Conservation (phyloP, 495 filamentous ascomycete genomes). For the Xylaria grammica region DNA sequence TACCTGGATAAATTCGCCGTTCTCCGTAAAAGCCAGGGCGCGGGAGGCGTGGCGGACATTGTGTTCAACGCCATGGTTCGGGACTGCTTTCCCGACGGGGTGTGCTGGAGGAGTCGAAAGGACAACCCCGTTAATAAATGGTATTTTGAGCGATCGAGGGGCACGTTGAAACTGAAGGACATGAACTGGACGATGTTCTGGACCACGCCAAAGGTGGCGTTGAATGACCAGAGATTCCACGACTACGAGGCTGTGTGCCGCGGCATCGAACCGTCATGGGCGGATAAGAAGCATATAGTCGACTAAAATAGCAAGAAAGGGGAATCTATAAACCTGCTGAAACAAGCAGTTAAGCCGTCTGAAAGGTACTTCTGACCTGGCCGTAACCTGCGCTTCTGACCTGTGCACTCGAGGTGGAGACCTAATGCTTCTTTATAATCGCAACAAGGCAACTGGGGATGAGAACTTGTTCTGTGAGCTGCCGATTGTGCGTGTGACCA, state of each 20-base stretch:
- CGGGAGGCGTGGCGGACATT: conserved; percentile 90
- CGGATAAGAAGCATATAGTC: conserved; percentile 67
- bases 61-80: conserved; percentile 96
- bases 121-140: conserved; percentile 90
- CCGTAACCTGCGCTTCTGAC: too few species aligned
- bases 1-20: conserved; percentile 99
- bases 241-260: conserved; percentile 88
- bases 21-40: conserved; percentile 82
- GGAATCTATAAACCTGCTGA: not conserved
- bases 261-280: conserved; percentile 81
- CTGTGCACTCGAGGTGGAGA: not conserved
- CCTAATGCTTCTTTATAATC: not conserved
- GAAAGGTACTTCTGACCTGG: not conserved
- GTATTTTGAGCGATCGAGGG: conserved; percentile 90
- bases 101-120: conserved; percentile 80
- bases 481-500: not conserved
- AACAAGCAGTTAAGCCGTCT: not conserved
- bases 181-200: conserved; percentile 97
- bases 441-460: not conserved
- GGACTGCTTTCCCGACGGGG: conserved; percentile 78
- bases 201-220: conserved; percentile 71
- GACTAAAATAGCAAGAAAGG: conserved; percentile 50
- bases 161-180: conserved; percentile 76
- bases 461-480: not conserved
- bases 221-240: conserved; percentile 61